Base-by-base conservation (phyloP, 306 rosid genomes). In the Acacia melanoxylon region DNA sequence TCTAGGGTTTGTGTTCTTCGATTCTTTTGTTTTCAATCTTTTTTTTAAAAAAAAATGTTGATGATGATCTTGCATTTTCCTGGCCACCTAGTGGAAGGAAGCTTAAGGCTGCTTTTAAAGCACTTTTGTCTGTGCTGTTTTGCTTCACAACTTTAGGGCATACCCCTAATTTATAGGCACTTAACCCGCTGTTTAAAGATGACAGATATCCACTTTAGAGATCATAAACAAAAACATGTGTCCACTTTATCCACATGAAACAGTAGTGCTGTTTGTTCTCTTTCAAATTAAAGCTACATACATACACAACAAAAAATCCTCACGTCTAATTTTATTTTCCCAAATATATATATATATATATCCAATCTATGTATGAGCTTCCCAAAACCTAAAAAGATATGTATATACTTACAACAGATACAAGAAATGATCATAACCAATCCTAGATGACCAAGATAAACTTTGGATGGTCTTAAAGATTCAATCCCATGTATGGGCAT, bases 111-210 rank as follows among this genome's bases (percentile, higher is more conserved):
- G 79, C 66, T 56, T 56, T 56, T 54, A 54, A 59, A 80, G 79
- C 66, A 81, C 74, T 58, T 58, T 37, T 62, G 65, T 75, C 78
- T 78, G 33, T 74, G 52, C 35, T 59, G 63, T 61, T 63, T n/a
- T 82, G 86, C 76, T 75, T 85, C 83, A 85, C 49, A 76, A 82
- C 78, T 85, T 85, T 82, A 75, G 80, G 83, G 24, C 75, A 77
- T 68, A 51, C 41, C 49, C 46, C 29, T 45, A 70, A 61, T 77
- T 56, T 79, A 62, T 77, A 33, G 63, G 76, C 52, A 52, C 42
- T 25, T 74, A 58, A 74, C 27, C 79, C 79, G 56, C 48, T 46
- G 80, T 42, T 65, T 80, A 66, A 54, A 68, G 84, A 78, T 52
- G 48, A 81, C 68, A 72, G 77, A 85, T 63, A 73, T 73, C 35